Conservation (phyloP, 495 filamentous ascomycete genomes). For the Staphylotrichum longicolle region DNA sequence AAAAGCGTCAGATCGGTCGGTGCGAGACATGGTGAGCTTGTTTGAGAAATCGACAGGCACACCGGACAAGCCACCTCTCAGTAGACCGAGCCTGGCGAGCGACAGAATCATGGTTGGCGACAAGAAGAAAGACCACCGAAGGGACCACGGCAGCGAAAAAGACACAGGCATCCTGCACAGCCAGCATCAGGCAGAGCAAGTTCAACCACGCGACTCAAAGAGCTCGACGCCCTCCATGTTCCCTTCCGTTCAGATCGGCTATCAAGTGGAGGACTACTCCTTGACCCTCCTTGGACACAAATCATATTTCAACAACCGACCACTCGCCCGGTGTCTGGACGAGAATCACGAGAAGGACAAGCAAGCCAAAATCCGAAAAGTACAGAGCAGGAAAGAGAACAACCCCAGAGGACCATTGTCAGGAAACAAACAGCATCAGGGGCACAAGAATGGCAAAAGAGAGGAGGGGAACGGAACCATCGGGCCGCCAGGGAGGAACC, state of each 20-base stretch:
- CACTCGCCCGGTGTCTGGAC: constrained; percentile 32
- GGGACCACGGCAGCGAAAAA: neutral
- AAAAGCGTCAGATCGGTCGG: constrained; percentile 13
- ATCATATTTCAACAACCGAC: constrained; percentile 27
- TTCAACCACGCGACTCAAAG: neutral
- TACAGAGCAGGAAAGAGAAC: neutral
- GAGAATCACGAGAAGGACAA: constrained; percentile 6
- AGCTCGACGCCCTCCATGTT: neutral
- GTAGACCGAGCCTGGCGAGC: neutral
- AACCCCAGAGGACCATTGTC: neutral
- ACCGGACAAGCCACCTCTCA: neutral
- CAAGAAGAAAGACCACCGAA: neutral
- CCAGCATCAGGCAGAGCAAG: neutral
- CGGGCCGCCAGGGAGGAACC: neutral
- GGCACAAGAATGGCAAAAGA: neutral
- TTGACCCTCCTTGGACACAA: constrained; percentile 34
- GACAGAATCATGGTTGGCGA: neutral
- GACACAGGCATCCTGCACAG: no score
- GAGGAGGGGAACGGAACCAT: neutral
- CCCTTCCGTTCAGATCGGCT: constrained; percentile 5
- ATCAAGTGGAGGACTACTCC: constrained; percentile 27
- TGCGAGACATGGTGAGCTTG: constrained; percentile 24
- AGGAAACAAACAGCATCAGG: neutral
- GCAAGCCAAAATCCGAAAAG: neutral
- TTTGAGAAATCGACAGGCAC: constrained; percentile 18